Percentiles rank a stretch among this genome's conserved stretches.
Evolutionary conservation across 2,329 filamentous ascomycete species (phyloP).

Genomic region (Cercospora sesami): DNA sequence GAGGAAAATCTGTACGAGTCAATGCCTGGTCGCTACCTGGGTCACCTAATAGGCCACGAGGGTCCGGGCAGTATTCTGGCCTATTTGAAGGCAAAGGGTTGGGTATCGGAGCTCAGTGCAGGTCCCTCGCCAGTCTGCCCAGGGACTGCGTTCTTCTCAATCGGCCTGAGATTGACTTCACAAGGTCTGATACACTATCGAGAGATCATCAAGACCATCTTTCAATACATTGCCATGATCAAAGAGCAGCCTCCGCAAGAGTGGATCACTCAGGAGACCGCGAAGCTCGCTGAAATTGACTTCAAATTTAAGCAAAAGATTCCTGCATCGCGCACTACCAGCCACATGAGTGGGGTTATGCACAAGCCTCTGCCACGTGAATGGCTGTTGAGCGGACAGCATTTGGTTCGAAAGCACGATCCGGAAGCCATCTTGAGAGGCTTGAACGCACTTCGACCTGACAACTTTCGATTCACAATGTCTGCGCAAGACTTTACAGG

Average conservation of each 20-base stretch:
- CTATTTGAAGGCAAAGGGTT: slow-evolving; percentile 85
- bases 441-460: slow-evolving; percentile 72
- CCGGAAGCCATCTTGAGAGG: slow-evolving; percentile 72
- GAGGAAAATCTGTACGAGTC: slow-evolving; percentile 77
- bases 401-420: slow-evolving; percentile 76
- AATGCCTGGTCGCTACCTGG: slow-evolving; percentile 81
- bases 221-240: slow-evolving; percentile 88
- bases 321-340: slow-evolving; percentile 84
- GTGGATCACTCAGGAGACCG: slow-evolving; percentile 94
- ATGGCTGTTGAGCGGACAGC: slow-evolving; percentile 79
- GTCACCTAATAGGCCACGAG: slow-evolving; percentile 87
- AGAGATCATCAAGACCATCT: slow-evolving; percentile 78
- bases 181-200: slow-evolving; percentile 80
- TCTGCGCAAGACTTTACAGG: slow-evolving; percentile 82
- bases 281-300: slow-evolving; percentile 84
- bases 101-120: slow-evolving; percentile 80
- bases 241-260: slow-evolving; percentile 76
- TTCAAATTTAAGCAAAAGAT: slow-evolving; percentile 96
- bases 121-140: slow-evolving; percentile 75
- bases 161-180: slow-evolving; percentile 77
- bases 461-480: slow-evolving; percentile 84
- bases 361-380: slow-evolving; percentile 85
- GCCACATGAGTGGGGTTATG: slow-evolving; percentile 81
- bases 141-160: slow-evolving; percentile 76
- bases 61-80: slow-evolving; percentile 89